A percentile compares a stretch with the other conserved stretches of the same genome.
These are phyloP conservation scores for Flaveria robusta DNA, from an alignment of 129 eudicot species.

Conservation along the genomic window DNA sequence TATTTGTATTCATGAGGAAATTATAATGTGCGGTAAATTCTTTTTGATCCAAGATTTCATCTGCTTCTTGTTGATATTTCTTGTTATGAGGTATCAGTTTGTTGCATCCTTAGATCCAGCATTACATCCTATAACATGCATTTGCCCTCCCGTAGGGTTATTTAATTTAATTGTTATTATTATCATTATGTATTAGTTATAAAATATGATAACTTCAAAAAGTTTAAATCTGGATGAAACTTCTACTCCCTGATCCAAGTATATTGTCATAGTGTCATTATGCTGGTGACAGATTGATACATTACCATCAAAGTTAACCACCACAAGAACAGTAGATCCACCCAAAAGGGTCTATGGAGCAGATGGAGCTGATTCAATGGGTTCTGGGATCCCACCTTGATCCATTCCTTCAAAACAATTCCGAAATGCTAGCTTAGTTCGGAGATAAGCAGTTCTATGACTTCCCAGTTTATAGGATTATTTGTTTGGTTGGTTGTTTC, in stretches of 20 bases:
- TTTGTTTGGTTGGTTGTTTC: too few relatives aligned
- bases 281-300: too few relatives aligned
- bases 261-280: too few relatives aligned
- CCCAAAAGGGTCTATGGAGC: too few relatives aligned
- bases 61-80: not conserved
- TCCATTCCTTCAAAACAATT: too few relatives aligned
- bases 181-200: not conserved
- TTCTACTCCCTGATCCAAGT: not conserved
- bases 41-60: constrained; percentile 32
- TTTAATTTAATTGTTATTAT: not conserved
- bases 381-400: too few relatives aligned
- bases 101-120: not conserved
- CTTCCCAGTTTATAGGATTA: too few relatives aligned
- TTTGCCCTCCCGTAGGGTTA: not conserved
- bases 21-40: constrained; percentile 67
- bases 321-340: too few relatives aligned
- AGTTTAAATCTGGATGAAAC: not conserved
- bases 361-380: too few relatives aligned
- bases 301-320: too few relatives aligned
- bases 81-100: not conserved
- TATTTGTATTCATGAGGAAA: constrained; percentile 52
- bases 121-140: constrained; percentile 20
- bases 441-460: too few relatives aligned
- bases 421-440: too few relatives aligned
- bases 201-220: not conserved